These are phyloP conservation scores for Arthrinium puccinioides DNA, from an alignment of 2,329 filamentous ascomycete genomes.

Conservation along the genomic window DNA sequence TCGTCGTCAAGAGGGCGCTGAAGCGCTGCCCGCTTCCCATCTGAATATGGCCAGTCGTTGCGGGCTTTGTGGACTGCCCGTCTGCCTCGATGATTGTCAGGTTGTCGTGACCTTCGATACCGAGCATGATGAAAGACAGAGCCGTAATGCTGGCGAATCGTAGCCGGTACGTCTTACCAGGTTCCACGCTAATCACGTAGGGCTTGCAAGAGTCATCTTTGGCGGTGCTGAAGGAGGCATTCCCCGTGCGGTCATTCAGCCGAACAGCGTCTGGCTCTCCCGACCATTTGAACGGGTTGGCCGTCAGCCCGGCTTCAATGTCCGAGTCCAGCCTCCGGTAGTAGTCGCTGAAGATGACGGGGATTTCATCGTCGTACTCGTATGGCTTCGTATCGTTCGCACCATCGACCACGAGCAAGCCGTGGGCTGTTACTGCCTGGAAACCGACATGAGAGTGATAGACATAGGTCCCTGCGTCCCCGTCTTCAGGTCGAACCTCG, in stretches of 20 bases:
- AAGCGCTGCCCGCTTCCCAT: conserved; percentile 54
- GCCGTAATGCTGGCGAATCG: conserved; percentile 52
- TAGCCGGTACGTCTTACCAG: conserved; percentile 53
- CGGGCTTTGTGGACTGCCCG: conserved; percentile 43
- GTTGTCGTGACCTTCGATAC: conserved; percentile 47
- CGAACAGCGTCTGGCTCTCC: conserved; percentile 51
- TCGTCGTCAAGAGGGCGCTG: conserved; percentile 47
- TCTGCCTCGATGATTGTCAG: conserved; percentile 56
- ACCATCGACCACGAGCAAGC: conserved; percentile 52
- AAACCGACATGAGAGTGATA: conserved; percentile 63
- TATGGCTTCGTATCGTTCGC: conserved; percentile 38
- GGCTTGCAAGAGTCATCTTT: conserved; percentile 31
- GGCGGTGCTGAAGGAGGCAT: conserved; percentile 25
- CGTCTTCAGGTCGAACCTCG: conserved; percentile 45
- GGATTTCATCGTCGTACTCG: conserved; percentile 53
- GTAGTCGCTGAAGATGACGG: conserved; percentile 48
- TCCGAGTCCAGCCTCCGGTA: conserved; percentile 45
- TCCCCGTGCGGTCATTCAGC: conserved; percentile 48
- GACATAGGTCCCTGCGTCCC: conserved; percentile 57
- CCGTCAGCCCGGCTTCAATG: conserved; percentile 42
- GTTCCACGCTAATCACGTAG: conserved; percentile 49
- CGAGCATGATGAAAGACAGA: conserved; percentile 45
- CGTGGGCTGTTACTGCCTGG: conserved; percentile 50
- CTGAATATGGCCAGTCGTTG: conserved; percentile 41
- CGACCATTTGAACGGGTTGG: conserved; percentile 45